phyloP scores from a whole-genome alignment of 2,329 filamentous ascomycete species.

The Nothophoma quercina region DNA sequence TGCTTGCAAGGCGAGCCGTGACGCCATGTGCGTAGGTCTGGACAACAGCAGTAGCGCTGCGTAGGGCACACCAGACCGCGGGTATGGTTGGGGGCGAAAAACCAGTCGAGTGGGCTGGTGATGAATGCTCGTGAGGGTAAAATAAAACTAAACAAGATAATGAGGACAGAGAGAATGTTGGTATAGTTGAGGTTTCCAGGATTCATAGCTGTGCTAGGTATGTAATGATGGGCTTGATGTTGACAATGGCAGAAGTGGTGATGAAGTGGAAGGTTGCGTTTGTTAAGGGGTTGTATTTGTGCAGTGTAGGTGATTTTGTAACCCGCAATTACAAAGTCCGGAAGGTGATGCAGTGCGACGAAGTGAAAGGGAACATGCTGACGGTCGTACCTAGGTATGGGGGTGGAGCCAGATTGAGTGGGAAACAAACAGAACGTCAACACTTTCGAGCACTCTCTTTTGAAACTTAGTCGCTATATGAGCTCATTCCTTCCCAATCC shows the following conservation, averaged over 20 bases:
- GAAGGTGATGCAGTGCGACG: neutral
- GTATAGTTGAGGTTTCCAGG: neutral
- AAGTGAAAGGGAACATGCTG: slow-evolving; percentile 1
- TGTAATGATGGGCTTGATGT: no score
- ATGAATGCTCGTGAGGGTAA: neutral
- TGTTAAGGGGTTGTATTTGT: neutral
- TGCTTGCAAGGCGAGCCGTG: neutral
- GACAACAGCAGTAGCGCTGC: slow-evolving; percentile 1
- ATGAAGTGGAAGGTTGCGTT: neutral
- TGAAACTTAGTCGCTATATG: no score
- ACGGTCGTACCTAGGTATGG: neutral
- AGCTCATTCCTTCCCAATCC: no score
- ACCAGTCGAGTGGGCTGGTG: slow-evolving; percentile 3
- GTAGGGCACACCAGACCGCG: slow-evolving; percentile 8
- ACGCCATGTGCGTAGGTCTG: slow-evolving; percentile 1
- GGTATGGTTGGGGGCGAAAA: neutral
- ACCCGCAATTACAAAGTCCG: neutral
- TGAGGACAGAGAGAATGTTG: neutral
- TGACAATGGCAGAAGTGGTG: no score
- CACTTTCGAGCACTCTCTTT: no score
- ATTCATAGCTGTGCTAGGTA: neutral
- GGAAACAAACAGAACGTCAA: no score
- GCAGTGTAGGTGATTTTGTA: neutral
- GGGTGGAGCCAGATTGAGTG: no score
- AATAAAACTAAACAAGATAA: neutral